phyloP scores from a whole-genome alignment of 31 red algal genomes.

The Bonnemaisonia californica region DNA sequence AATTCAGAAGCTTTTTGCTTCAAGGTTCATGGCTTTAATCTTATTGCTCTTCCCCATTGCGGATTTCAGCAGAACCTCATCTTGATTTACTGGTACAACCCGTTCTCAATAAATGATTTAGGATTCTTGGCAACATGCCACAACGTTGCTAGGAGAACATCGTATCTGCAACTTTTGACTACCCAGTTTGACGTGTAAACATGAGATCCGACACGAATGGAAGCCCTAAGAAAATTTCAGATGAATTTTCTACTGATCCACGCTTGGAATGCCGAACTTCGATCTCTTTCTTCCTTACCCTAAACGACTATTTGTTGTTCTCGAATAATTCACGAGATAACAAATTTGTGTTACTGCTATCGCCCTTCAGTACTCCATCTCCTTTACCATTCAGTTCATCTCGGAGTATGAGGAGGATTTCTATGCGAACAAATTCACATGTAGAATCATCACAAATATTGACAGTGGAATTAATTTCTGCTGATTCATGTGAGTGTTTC shows the following conservation, averaged over 20 bases:
- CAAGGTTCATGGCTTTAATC: no score
- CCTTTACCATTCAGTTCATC: neutral
- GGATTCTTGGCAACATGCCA: no score
- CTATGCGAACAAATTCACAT: neutral
- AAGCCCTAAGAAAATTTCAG: neutral
- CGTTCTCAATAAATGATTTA: no score
- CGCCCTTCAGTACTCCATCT: neutral
- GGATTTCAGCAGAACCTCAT: no score
- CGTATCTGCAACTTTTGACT: neutral
- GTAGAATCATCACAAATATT: neutral
- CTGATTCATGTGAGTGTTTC: no score
- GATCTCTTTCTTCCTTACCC: no score
- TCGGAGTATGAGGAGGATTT: neutral
- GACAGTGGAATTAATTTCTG: no score
- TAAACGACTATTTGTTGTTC: neutral
- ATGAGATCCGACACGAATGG: neutral
- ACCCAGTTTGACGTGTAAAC: neutral
- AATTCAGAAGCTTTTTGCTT: neutral
- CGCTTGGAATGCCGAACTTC: neutral
- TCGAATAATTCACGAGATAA: constrained; percentile 3
- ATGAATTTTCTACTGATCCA: neutral
- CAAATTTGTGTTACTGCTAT: constrained; percentile 17
- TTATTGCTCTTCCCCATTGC: neutral
- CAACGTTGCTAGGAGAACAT: neutral
- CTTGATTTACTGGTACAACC: no score